phyloP scores from a whole-genome alignment of 371 early-diverging fungal species.

The Umbelopsis sp. region DNA sequence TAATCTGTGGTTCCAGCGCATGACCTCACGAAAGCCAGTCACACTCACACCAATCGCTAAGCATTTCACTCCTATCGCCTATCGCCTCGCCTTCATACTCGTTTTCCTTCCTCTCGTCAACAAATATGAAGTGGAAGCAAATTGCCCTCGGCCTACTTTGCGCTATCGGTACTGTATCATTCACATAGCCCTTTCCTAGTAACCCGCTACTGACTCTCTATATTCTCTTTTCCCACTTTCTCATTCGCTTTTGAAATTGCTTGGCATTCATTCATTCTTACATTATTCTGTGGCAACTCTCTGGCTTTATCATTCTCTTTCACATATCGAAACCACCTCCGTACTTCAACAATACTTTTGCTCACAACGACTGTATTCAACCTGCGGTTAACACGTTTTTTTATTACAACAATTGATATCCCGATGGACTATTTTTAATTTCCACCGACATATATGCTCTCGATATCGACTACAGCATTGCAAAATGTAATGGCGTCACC shows the following conservation, averaged over 20 bases:
- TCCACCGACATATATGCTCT: not conserved
- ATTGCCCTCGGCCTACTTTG: slow-evolving; percentile 11
- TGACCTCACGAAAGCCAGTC: not conserved
- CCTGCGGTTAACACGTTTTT: not conserved
- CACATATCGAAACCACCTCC: not conserved
- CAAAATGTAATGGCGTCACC: slow-evolving; percentile 38
- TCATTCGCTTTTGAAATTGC: not conserved
- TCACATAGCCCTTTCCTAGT: not conserved
- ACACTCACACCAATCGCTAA: slow-evolving; percentile 1
- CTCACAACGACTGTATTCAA: not conserved
- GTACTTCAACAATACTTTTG: not conserved
- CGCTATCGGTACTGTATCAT: not conserved
- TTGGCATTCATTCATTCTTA: not conserved
- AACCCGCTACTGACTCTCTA: not conserved
- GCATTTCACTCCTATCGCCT: not conserved
- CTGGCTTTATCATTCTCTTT: not conserved
- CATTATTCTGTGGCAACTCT: not conserved
- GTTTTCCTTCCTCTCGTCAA: not conserved
- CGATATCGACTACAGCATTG: not conserved
- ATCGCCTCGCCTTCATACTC: not conserved
- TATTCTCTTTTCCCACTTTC: not conserved
- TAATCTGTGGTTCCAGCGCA: not conserved
- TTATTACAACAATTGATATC: not conserved
- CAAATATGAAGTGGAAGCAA: slow-evolving; percentile 10
- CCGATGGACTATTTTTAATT: slow-evolving; percentile 8